Conservation (phyloP, 2,329 filamentous ascomycete species). For the Phyllosticta citrichinensis region DNA sequence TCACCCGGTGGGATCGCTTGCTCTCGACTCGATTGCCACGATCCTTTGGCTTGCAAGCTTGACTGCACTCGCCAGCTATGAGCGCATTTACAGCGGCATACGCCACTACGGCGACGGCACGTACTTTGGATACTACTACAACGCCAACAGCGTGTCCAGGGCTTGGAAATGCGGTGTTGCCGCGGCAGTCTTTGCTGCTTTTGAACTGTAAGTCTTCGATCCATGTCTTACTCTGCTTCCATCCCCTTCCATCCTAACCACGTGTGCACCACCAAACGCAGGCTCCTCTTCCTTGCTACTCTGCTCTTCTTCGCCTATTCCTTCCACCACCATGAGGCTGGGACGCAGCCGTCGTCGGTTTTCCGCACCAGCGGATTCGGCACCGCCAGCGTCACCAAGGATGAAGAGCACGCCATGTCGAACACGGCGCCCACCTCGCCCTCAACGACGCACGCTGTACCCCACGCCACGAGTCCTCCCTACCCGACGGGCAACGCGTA, state of each 20-base stretch:
- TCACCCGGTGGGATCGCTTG: constrained; percentile 10
- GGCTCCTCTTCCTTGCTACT: constrained; percentile 16
- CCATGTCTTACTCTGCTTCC: neutral
- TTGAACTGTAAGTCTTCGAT: constrained; percentile 15
- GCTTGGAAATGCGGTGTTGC: constrained; percentile 15
- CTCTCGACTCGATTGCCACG: constrained; percentile 13
- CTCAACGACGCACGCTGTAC: neutral
- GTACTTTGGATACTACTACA: neutral
- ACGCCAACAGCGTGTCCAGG: neutral
- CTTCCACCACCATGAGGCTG: constrained; percentile 15
- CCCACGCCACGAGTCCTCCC: neutral
- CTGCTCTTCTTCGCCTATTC: constrained; percentile 15
- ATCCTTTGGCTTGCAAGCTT: constrained; percentile 17
- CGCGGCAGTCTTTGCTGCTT: constrained; percentile 13
- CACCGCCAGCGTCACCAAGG: neutral
- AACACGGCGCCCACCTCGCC: neutral
- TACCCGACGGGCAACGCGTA: neutral
- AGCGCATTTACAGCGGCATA: constrained; percentile 11
- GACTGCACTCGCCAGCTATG: constrained; percentile 15
- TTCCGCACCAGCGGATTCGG: neutral
- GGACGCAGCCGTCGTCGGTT: neutral
- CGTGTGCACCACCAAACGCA: neutral
- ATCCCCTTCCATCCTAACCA: neutral
- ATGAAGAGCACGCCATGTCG: neutral
- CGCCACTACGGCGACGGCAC: neutral